Conservation (phyloP, 176 grass and related monocot genomes). For the Pontederia paniculata region DNA sequence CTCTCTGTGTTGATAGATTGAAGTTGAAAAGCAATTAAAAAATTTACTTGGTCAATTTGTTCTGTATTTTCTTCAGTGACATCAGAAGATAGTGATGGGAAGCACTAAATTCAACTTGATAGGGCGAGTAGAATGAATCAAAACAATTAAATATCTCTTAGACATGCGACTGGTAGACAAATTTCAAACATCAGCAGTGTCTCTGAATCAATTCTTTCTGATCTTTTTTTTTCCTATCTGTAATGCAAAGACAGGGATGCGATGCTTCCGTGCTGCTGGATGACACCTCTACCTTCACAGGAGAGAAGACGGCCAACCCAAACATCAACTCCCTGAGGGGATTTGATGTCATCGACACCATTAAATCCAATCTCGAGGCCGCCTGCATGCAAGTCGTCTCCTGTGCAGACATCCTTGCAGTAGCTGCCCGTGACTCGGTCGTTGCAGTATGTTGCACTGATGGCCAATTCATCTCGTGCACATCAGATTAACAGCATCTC, state of each 20-base stretch:
- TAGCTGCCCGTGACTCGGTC: not conserved
- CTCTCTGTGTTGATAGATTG: too few species aligned
- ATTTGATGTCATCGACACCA: conserved; percentile 1
- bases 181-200: too few species aligned
- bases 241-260: not conserved
- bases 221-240: not conserved
- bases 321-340: conserved; percentile 7
- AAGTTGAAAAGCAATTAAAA: too few species aligned
- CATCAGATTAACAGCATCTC: not conserved
- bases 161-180: too few species aligned
- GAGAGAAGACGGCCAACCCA: conserved; percentile 2
- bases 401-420: not conserved
- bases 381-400: not conserved
- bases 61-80: too few species aligned
- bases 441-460: not conserved
- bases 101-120: too few species aligned
- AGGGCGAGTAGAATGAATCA: too few species aligned
- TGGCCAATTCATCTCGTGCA: not conserved
- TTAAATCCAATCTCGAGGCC: not conserved
- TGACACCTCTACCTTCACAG: conserved; percentile 5
- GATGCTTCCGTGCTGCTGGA: conserved; percentile 1
- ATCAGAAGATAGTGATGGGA: too few species aligned
- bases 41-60: too few species aligned
- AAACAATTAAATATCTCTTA: too few species aligned
- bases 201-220: too few species aligned